Percentiles rank a stretch among this genome's conserved stretches.
Conservation (phyloP, 1,284 basidiomycete species). For the Leucoagaricus sp. region DNA sequence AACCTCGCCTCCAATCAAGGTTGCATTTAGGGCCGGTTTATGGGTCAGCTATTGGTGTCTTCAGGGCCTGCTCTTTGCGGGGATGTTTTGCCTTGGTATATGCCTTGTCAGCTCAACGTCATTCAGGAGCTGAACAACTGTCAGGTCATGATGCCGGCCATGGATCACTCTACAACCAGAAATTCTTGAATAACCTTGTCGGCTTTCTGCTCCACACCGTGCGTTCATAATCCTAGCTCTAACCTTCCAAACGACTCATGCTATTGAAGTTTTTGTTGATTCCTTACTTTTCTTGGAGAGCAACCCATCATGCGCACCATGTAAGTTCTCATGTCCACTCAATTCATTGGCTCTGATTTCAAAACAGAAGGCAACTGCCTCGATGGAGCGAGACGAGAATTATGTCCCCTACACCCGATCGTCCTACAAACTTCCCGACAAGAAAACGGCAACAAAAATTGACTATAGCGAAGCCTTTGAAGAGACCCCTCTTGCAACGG, state of each 20-base stretch:
- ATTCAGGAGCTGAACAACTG: neutral
- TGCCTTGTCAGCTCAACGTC: neutral
- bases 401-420: conserved; percentile 52
- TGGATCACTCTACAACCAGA: conserved; percentile 34
- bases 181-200: conserved; percentile 33
- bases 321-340: conserved; percentile 23
- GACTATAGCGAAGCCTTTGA: conserved; percentile 56
- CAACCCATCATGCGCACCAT: conserved; percentile 50
- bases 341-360: neutral
- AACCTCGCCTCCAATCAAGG: conserved; percentile 24
- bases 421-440: conserved; percentile 44
- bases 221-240: conserved; percentile 6
- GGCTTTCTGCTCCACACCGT: conserved; percentile 39
- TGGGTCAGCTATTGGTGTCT: conserved; percentile 39
- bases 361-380: conserved; percentile 50
- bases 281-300: conserved; percentile 52
- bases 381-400: conserved; percentile 56
- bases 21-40: conserved; percentile 25
- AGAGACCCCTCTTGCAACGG: conserved; percentile 72
- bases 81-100: conserved; percentile 43
- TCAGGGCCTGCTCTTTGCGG: conserved; percentile 40
- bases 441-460: conserved; percentile 39
- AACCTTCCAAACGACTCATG: neutral
- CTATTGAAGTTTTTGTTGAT: conserved; percentile 43
- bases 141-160: conserved; percentile 40